phyloP scores from a whole-genome alignment of 495 filamentous ascomycete genomes.

The Aspergillus heteromorphus region DNA sequence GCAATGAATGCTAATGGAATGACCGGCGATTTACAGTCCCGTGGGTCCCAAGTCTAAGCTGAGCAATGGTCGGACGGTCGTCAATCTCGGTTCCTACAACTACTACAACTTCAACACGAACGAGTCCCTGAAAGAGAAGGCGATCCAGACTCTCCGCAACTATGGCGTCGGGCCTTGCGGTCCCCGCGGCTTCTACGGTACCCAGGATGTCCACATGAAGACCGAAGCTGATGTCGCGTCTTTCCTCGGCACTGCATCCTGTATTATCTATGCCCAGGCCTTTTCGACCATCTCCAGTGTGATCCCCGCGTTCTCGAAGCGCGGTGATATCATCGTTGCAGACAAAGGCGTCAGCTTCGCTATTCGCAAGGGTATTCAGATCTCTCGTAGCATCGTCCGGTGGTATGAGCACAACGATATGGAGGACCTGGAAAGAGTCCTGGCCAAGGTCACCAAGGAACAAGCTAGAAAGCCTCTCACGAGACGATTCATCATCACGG shows the following conservation, averaged over 20 bases:
- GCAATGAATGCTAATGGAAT: conserved; percentile 16
- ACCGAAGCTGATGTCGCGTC: conserved; percentile 89
- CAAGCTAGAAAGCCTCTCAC: conserved; percentile 85
- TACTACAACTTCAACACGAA: conserved; percentile 95
- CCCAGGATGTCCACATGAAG: conserved; percentile 97
- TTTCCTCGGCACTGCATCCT: conserved; percentile 77
- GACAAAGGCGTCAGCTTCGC: conserved; percentile 92
- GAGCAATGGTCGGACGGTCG: conserved; percentile 80
- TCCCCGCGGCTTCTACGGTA: conserved; percentile 96
- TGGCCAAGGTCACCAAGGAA: conserved; percentile 80
- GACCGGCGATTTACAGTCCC: conserved; percentile 50
- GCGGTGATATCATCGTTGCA: conserved; percentile 97
- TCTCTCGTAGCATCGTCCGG: conserved; percentile 78
- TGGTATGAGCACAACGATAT: conserved; percentile 98
- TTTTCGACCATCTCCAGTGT: conserved; percentile 93
- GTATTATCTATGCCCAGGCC: conserved; percentile 91
- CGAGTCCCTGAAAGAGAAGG: conserved; percentile 88
- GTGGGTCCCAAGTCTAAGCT: conserved; percentile 88
- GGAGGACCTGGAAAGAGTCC: conserved; percentile 82
- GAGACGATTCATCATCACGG: conserved; percentile 90
- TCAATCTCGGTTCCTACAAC: conserved; percentile 89
- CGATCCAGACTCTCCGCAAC: conserved; percentile 84
- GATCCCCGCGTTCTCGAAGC: conserved; percentile 93
- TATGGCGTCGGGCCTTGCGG: conserved; percentile 97
- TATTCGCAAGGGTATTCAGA: conserved; percentile 89